Conservation (phyloP, 805 yeast species). For the Groenewaldozyma salmanticensis region DNA sequence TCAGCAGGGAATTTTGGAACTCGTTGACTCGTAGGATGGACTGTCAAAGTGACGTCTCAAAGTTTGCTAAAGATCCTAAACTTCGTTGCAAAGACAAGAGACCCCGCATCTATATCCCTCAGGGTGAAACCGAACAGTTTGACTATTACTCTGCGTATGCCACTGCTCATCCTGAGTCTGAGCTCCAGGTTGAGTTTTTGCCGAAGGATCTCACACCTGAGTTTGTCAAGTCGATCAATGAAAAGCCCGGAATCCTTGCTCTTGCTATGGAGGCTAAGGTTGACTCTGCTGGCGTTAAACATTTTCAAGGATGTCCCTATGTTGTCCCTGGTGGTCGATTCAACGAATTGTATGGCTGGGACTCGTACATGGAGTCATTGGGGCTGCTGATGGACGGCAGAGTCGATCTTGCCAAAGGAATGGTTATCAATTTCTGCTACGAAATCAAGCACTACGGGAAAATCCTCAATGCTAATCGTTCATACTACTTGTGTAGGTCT, state of each 20-base stretch:
- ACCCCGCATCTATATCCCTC: slow-evolving; percentile 74
- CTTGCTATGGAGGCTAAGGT: slow-evolving; percentile 52
- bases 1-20: slow-evolving; percentile 72
- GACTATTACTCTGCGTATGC: slow-evolving; percentile 54
- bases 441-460: slow-evolving; percentile 88
- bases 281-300: slow-evolving; percentile 38
- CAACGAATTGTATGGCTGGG: slow-evolving; percentile 98
- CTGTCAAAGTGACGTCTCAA: slow-evolving; percentile 42
- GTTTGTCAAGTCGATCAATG: slow-evolving; percentile 64
- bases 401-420: slow-evolving; percentile 68
- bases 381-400: slow-evolving; percentile 66
- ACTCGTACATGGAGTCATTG: slow-evolving; percentile 82
- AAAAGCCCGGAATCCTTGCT: slow-evolving; percentile 77
- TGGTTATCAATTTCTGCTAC: slow-evolving; percentile 86
- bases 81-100: slow-evolving; percentile 52
- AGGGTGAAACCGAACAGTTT: slow-evolving; percentile 57
- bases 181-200: slow-evolving; percentile 64
- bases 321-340: slow-evolving; percentile 97
- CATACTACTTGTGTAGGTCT: slow-evolving; percentile 82
- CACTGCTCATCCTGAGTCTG: slow-evolving; percentile 41
- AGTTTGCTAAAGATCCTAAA: slow-evolving; percentile 72
- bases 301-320: slow-evolving; percentile 65
- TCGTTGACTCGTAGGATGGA: slow-evolving; percentile 64
- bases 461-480: slow-evolving; percentile 86
- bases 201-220: slow-evolving; percentile 71